phyloP scores from a whole-genome alignment of 495 filamentous ascomycete genomes.

The Aspergillus sparsus region DNA sequence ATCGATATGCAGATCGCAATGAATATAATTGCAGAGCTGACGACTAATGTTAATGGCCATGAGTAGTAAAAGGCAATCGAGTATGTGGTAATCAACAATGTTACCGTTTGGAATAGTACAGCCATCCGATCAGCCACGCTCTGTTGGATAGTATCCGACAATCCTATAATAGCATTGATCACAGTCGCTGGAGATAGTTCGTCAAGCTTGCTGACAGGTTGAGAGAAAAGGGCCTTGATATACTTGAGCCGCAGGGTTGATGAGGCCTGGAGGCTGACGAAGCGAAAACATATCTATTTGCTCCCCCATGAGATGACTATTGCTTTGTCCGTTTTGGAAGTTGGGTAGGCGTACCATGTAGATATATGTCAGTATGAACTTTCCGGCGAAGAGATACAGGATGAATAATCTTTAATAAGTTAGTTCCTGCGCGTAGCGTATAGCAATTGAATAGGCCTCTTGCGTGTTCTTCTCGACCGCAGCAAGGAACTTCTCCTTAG shows the following conservation, averaged over 20 bases:
- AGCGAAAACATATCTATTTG: constrained; percentile 51
- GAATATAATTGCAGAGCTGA: constrained; percentile 44
- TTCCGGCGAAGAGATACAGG: constrained; percentile 42
- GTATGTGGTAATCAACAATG: constrained; percentile 55
- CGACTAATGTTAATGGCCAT: constrained; percentile 48
- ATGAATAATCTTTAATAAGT: constrained; percentile 27
- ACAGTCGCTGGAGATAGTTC: constrained; percentile 34
- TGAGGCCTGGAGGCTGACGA: constrained; percentile 44
- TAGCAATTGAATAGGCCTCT: too few species aligned
- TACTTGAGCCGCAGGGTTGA: constrained; percentile 35
- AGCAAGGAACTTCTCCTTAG: constrained; percentile 30
- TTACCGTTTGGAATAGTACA: constrained; percentile 48
- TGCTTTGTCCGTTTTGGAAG: background rate
- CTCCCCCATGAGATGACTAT: background rate
- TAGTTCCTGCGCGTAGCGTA: constrained; percentile 3
- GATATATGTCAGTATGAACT: constrained; percentile 38
- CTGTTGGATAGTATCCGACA: constrained; percentile 63
- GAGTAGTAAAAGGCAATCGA: constrained; percentile 53
- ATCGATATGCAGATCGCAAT: constrained; percentile 33
- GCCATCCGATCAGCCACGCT: constrained; percentile 63
- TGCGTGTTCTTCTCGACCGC: constrained; percentile 26
- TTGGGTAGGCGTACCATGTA: constrained; percentile 24
- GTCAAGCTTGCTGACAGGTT: constrained; percentile 35
- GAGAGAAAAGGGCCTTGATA: constrained; percentile 34
- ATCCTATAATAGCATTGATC: constrained; percentile 61